A percentile compares a stretch with the other conserved stretches of the same genome.
These are phyloP conservation scores for Globisporangium paddicum DNA, from an alignment of 352 stramenopile species.

Conservation along the genomic window DNA sequence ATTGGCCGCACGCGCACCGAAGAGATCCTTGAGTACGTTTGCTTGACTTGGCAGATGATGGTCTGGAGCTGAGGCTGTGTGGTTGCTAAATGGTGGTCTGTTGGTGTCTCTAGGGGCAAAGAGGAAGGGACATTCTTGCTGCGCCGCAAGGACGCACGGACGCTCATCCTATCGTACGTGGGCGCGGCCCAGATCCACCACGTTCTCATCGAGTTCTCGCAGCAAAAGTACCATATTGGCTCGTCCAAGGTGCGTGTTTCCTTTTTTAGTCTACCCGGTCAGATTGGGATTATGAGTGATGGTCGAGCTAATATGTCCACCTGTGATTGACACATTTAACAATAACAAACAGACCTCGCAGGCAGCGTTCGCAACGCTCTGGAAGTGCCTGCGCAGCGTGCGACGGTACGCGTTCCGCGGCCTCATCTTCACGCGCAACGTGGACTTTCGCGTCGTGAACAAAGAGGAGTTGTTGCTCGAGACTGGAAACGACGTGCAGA, in stretches of 20 bases:
- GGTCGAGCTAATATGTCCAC: background rate
- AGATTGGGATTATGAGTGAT: background rate
- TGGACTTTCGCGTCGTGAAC: conserved; percentile 65
- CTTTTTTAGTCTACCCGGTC: too few species aligned
- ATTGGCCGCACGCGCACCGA: conserved; percentile 67
- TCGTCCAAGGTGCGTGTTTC: conserved; percentile 52
- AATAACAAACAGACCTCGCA: conserved; percentile 32
- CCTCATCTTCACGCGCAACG: conserved; percentile 67
- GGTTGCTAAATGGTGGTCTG: background rate
- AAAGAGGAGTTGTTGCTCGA: conserved; percentile 49
- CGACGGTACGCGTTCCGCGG: conserved; percentile 70
- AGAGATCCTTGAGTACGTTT: conserved; percentile 54
- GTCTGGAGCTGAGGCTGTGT: too few species aligned
- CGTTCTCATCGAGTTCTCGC: conserved; percentile 71
- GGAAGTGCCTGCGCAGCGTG: conserved; percentile 75
- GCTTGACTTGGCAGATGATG: background rate
- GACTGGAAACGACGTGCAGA: conserved; percentile 24
- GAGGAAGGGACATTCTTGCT: conserved; percentile 76
- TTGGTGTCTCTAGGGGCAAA: conserved; percentile 21
- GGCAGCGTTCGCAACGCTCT: conserved; percentile 58
- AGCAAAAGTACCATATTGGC: conserved; percentile 70
- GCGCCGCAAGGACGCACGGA: conserved; percentile 77
- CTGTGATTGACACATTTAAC: background rate
- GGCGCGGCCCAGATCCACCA: conserved; percentile 66
- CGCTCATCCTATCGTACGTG: conserved; percentile 79